Evolutionary conservation across 148 eudicot species (phyloP).

Genomic region (Amaranthus hypochondriacus): DNA sequence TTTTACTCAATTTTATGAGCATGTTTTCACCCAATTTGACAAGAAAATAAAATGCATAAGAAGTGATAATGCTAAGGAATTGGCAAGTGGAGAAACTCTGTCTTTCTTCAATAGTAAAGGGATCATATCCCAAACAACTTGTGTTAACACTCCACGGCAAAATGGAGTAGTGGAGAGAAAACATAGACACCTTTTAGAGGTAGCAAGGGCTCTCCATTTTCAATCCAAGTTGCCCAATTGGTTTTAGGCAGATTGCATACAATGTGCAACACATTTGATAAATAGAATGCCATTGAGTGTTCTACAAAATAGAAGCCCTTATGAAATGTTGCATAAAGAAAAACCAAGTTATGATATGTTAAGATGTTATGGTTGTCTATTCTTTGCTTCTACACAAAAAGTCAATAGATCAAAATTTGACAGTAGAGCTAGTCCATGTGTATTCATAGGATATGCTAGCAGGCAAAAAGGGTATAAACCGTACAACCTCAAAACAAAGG

Average conservation of each 20-base stretch:
- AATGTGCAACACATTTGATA: not conserved
- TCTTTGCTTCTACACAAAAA: not conserved
- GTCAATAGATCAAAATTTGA: not conserved
- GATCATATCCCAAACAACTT: not conserved
- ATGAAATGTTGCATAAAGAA: not conserved
- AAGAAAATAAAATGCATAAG: not conserved
- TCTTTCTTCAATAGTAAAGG: not conserved
- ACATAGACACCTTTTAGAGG: constrained; percentile 3
- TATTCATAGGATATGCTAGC: too few species aligned
- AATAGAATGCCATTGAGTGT: not conserved
- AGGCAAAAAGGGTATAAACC: too few species aligned
- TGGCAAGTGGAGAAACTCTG: not conserved
- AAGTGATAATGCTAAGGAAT: not conserved
- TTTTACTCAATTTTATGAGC: not conserved
- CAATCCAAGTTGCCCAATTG: not conserved
- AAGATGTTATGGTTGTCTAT: too few species aligned
- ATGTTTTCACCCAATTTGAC: not conserved
- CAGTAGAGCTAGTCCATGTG: not conserved
- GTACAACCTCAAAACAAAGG: too few species aligned
- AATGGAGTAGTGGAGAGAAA: constrained; percentile 6
- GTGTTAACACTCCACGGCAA: constrained; percentile 13
- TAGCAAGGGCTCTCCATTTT: not conserved
- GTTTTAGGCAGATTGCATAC: constrained; percentile 8
- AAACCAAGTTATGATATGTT: too few species aligned
- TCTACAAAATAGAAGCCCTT: not conserved